A percentile compares a stretch with the other conserved stretches of the same genome.
Evolutionary conservation across 306 rosid genomes (phyloP).

Genomic region (Ochetophila trinervis): DNA sequence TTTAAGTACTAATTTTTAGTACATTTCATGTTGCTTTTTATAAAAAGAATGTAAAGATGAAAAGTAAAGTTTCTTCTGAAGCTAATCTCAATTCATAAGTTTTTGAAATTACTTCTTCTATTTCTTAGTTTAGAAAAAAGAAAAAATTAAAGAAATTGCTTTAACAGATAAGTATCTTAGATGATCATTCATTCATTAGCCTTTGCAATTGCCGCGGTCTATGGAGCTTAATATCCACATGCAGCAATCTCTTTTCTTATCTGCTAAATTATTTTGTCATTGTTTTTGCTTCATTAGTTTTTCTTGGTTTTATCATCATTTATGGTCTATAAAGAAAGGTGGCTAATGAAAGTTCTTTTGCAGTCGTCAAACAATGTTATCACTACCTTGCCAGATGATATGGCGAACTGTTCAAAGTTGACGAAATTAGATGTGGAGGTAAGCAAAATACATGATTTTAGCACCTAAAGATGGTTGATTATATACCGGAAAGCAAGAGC

Average conservation of each 20-base stretch:
- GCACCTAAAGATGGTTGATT: constrained; percentile 9
- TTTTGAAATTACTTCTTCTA: neutral
- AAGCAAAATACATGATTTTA: constrained; percentile 20
- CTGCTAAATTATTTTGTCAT: neutral
- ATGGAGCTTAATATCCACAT: neutral
- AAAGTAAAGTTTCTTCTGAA: no score
- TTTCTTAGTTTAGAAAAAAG: neutral
- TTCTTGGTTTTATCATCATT: neutral
- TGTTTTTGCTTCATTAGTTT: neutral
- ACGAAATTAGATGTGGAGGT: constrained; percentile 90
- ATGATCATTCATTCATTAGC: constrained; percentile 4
- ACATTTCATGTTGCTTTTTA: no score
- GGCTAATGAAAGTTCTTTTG: constrained; percentile 26
- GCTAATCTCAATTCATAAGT: no score
- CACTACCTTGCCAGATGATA: constrained; percentile 71
- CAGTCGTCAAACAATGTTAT: constrained; percentile 83
- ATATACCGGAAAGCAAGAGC: constrained; percentile 8
- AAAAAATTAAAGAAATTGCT: neutral
- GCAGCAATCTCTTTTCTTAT: neutral
- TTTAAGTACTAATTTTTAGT: no score
- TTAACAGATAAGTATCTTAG: neutral
- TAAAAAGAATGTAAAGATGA: no score
- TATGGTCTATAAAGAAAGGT: constrained; percentile 17
- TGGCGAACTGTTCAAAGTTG: constrained; percentile 77
- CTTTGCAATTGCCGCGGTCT: neutral